phyloP scores from a whole-genome alignment of 2,329 filamentous ascomycete genomes.

The Delphinella strobiligena region DNA sequence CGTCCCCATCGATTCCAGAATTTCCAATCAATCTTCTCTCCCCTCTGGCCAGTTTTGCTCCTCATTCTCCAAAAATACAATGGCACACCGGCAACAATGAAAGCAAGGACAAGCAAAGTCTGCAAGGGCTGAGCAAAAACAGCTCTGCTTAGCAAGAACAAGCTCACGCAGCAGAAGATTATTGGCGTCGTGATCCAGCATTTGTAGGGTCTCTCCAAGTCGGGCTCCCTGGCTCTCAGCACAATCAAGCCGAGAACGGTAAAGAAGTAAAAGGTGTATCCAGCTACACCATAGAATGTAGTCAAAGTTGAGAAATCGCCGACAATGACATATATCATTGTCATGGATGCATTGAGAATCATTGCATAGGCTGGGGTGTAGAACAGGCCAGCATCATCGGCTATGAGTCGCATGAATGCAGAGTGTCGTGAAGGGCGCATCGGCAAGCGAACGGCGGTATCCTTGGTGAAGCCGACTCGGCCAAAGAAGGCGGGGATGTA shows the following conservation, averaged over 20 bases:
- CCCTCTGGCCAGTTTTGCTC: constrained; percentile 32
- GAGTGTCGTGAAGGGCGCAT: constrained; percentile 36
- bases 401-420: constrained; percentile 49
- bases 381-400: constrained; percentile 73
- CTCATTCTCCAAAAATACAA: constrained; percentile 82
- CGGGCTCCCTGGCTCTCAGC: constrained; percentile 73
- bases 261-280: constrained; percentile 94
- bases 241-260: constrained; percentile 90
- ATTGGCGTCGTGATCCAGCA: constrained; percentile 97
- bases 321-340: constrained; percentile 64
- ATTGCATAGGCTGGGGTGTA: constrained; percentile 93
- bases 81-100: constrained; percentile 71
- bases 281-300: constrained; percentile 95
- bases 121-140: constrained; percentile 86
- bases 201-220: constrained; percentile 79
- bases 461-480: constrained; percentile 57
- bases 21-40: constrained; percentile 21
- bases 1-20: constrained; percentile 31
- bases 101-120: constrained; percentile 74
- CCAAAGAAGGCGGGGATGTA: constrained; percentile 80
- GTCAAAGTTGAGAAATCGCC: constrained; percentile 87
- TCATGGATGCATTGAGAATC: constrained; percentile 64
- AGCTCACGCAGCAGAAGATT: constrained; percentile 93
- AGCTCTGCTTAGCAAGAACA: constrained; percentile 80
- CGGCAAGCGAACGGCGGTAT: constrained; percentile 23